phyloP scores from a whole-genome alignment of 257 asterid genomes.

The Fraxinus cuspidata region DNA sequence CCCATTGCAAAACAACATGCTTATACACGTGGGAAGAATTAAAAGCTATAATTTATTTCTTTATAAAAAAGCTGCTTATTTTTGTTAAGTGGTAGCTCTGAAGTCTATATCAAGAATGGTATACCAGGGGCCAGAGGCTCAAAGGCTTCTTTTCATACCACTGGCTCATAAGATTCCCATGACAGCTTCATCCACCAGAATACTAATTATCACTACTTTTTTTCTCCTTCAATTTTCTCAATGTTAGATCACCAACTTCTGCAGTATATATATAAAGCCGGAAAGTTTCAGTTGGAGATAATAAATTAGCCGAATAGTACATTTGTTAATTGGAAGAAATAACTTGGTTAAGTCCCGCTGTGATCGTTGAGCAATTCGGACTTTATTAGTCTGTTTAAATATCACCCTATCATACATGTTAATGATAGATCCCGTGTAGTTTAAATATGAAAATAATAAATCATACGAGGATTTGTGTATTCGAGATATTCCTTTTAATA shows the following conservation, averaged over 20 bases:
- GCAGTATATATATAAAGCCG: neutral
- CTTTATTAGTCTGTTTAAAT: neutral
- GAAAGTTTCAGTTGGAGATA: too few species aligned
- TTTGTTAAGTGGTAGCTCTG: neutral
- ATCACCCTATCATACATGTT: too few species aligned
- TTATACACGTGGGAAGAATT: constrained; percentile 22
- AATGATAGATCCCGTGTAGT: too few species aligned
- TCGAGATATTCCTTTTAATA: neutral
- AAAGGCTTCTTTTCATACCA: neutral
- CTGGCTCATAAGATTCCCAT: neutral
- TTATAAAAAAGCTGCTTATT: neutral
- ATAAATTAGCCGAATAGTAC: neutral
- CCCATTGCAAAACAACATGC: neutral
- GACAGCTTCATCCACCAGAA: neutral
- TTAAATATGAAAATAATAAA: too few species aligned
- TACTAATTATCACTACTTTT: neutral
- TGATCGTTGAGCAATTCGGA: neutral
- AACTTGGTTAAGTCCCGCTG: neutral
- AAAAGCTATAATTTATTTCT: constrained; percentile 12
- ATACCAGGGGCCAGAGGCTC: neutral
- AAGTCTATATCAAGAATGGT: constrained; percentile 1
- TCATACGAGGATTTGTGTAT: too few species aligned
- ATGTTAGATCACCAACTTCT: neutral
- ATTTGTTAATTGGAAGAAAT: too few species aligned
- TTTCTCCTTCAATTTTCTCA: neutral